Evolutionary conservation across 2,329 filamentous ascomycete genomes (phyloP), one percentile per base, ranked within the genome.

Genomic region (Cytospora chrysosperma): DNA sequence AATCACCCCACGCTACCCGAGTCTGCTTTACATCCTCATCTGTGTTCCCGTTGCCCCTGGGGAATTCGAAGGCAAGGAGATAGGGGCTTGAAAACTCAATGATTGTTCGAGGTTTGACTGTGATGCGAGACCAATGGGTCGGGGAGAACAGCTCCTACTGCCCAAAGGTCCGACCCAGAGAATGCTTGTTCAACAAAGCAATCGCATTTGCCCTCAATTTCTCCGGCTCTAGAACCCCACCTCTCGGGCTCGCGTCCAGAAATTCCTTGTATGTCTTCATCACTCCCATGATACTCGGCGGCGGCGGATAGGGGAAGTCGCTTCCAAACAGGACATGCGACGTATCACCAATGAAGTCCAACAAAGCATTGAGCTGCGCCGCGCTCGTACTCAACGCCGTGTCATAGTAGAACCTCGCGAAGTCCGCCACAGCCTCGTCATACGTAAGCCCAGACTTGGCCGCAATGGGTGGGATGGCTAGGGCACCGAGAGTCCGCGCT

Each of bases 231-330:
- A 63, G 34, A n/a, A 56, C 56, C 37, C 56, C 59, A n/a, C 59
- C 56, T 9, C 37, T n/a, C 4, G 56, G 63, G 13, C 60, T 60
- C 17, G 59, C 62, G 2, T 54, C 49, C 40, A 68, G 50, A 30
- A 59, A 68, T 7, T 37, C 54, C 4, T 59, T 34, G n/a, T 68
- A 66, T 21, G 26, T n/a, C 43, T 43, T 27, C 32, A 65, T 26
- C 2, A 56, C 56, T 6, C 19, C 21, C 55, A 65, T 34, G 51
- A 68, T 67, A 27, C 21, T 56, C 26, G 47, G 59, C 61, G 61
- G 70, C 30, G 63, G 70, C 59, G 74, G 75, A 63, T 78, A 76
- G 0, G 74, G 73, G n/a, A 72, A 74, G 62, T 76, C 75, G 24
- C 71, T 75, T 0, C 76, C 75, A 34, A 71, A 77, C 1, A 78